Evolutionary conservation across 352 stramenopile species (phyloP).

Genomic region (Phytophthora fragariaefolia): DNA sequence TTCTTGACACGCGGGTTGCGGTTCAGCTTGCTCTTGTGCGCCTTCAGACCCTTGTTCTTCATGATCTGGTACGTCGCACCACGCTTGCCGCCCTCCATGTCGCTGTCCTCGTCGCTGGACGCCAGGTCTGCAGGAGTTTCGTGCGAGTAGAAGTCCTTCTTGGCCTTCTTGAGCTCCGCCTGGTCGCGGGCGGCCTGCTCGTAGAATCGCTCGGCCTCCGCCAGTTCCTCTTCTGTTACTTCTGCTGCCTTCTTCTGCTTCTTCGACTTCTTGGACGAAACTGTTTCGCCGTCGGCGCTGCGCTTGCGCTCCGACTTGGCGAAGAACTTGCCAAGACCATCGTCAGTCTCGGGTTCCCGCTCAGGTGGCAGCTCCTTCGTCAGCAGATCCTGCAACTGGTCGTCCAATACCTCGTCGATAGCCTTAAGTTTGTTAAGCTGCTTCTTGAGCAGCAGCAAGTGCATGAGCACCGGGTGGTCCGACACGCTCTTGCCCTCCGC

Average conservation of each 20-base stretch:
- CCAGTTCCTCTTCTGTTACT: constrained; percentile 54
- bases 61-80: constrained; percentile 96
- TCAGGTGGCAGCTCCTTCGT: constrained; percentile 68
- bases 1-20: constrained; percentile 99
- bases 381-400: constrained; percentile 71
- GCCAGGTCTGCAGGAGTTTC: constrained; percentile 52
- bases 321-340: constrained; percentile 82
- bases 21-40: constrained; percentile 98
- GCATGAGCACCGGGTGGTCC: constrained; percentile 80
- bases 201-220: constrained; percentile 81
- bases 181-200: constrained; percentile 63
- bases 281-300: constrained; percentile 9
- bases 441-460: constrained; percentile 80
- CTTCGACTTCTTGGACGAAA: constrained; percentile 44
- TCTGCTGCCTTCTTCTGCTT: constrained; percentile 52
- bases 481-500: constrained; percentile 81
- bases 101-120: constrained; percentile 72
- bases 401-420: constrained; percentile 63
- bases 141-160: constrained; percentile 84
- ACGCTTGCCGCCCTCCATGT: constrained; percentile 86
- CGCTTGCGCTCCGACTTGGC: constrained; percentile 47
- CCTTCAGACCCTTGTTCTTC: constrained; percentile 98
- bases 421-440: constrained; percentile 69
- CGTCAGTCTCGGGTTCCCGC: constrained; percentile 44
- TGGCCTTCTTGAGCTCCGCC: constrained; percentile 58